A percentile compares a stretch with the other conserved stretches of the same genome.
Evolutionary conservation across 2,329 filamentous ascomycete species (phyloP).

Genomic region (Colletotrichum noveboracense): DNA sequence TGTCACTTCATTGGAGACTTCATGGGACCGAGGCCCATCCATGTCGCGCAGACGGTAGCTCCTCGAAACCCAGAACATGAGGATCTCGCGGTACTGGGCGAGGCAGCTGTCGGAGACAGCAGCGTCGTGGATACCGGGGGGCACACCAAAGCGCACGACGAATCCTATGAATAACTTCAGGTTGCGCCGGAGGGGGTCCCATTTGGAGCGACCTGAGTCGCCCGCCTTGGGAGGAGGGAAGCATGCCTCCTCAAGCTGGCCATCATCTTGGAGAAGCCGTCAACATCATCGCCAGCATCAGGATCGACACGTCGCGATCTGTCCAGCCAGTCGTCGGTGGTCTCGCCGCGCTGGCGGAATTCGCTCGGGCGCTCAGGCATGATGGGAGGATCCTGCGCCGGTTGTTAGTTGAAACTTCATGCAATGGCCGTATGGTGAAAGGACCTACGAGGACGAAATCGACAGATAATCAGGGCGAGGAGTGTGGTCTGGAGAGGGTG

Average conservation of each 20-base stretch:
- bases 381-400: background rate
- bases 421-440: background rate
- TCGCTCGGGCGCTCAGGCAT: background rate
- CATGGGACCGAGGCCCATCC: too few relatives aligned
- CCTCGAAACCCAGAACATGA: background rate
- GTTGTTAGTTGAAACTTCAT: background rate
- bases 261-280: too few relatives aligned
- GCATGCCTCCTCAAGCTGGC: background rate
- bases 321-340: too few relatives aligned
- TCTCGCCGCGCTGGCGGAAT: background rate
- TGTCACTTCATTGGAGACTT: too few relatives aligned
- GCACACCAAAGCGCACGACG: background rate
- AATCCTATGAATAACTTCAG: background rate
- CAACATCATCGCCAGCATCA: too few relatives aligned
- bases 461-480: background rate
- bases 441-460: background rate
- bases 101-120: background rate
- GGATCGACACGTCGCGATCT: too few relatives aligned
- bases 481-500: background rate
- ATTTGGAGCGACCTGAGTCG: background rate
- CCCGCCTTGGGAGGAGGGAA: background rate
- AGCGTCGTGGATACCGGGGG: background rate
- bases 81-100: background rate
- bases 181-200: fast-evolving
- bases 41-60: background rate